A percentile compares a stretch with the other conserved stretches of the same genome.
phyloP scores from a whole-genome alignment of 2,329 filamentous ascomycete species.

The Trichoderma cornu-damae region DNA sequence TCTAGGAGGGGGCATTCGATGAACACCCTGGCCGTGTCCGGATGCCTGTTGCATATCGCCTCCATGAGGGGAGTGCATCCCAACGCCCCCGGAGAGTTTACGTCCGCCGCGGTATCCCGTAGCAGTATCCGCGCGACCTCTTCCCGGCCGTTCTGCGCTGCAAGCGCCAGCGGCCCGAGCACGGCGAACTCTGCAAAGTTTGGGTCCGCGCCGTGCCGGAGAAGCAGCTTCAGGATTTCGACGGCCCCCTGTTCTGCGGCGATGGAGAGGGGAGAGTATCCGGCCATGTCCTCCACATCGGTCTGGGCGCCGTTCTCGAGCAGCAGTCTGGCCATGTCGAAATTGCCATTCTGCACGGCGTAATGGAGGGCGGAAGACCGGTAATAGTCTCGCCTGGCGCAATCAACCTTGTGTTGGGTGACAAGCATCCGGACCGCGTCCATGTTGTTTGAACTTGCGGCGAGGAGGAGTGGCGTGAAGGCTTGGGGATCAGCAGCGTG shows the following conservation, averaged over 20 bases:
- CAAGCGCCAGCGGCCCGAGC: neutral
- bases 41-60: neutral
- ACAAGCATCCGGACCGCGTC: neutral
- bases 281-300: constrained; percentile 10
- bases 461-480: neutral
- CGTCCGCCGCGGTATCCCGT: neutral
- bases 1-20: neutral
- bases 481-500: neutral
- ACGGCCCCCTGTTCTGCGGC: constrained; percentile 11
- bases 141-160: neutral
- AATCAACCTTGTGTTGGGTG: neutral
- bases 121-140: neutral
- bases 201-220: neutral
- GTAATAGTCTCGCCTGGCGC: neutral
- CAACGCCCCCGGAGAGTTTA: neutral
- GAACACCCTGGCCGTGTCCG: neutral
- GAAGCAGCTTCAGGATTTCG: neutral
- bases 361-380: neutral
- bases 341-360: neutral
- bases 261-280: constrained; percentile 18
- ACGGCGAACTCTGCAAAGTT: neutral
- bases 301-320: constrained; percentile 17
- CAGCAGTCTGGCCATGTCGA: neutral
- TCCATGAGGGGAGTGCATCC: neutral
- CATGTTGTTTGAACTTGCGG: neutral